These are phyloP conservation scores for Excoecaria agallocha DNA, from an alignment of 345 rosid genomes.

Conservation along the genomic window DNA sequence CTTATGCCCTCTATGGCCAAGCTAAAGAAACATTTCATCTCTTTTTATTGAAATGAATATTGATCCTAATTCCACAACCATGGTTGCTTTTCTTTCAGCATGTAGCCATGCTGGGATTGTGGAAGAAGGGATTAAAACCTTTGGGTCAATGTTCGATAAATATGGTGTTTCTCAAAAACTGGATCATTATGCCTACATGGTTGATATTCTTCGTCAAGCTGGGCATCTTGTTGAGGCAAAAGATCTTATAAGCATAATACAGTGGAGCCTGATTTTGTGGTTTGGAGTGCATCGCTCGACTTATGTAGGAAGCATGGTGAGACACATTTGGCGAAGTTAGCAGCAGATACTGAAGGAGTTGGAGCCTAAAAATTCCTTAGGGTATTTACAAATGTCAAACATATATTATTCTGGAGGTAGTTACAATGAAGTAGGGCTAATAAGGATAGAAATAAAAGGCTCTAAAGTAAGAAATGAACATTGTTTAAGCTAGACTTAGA, in stretches of 20 bases:
- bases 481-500: constrained; percentile 83
- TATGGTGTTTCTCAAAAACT: constrained; percentile 56
- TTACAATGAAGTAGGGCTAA: constrained; percentile 56
- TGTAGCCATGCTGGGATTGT: constrained; percentile 86
- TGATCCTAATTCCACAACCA: constrained; percentile 69
- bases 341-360: constrained; percentile 57
- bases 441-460: constrained; percentile 59
- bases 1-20: constrained; percentile 73
- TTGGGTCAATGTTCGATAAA: constrained; percentile 50
- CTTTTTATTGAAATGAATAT: constrained; percentile 56
- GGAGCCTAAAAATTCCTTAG: constrained; percentile 58
- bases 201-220: constrained; percentile 80
- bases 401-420: constrained; percentile 67
- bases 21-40: constrained; percentile 61
- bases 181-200: constrained; percentile 83
- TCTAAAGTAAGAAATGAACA: constrained; percentile 72
- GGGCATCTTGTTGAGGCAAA: constrained; percentile 65
- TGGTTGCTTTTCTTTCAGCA: constrained; percentile 79
- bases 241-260: constrained; percentile 58
- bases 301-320: constrained; percentile 84
- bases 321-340: constrained; percentile 52
- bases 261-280: constrained; percentile 69
- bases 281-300: constrained; percentile 83
- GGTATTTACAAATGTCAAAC: constrained; percentile 82
- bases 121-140: constrained; percentile 62